Percentiles rank a stretch among this genome's conserved stretches.
Conservation (phyloP, 225 moss, liverwort and hornwort species). For the Marchantia polymorpha region DNA sequence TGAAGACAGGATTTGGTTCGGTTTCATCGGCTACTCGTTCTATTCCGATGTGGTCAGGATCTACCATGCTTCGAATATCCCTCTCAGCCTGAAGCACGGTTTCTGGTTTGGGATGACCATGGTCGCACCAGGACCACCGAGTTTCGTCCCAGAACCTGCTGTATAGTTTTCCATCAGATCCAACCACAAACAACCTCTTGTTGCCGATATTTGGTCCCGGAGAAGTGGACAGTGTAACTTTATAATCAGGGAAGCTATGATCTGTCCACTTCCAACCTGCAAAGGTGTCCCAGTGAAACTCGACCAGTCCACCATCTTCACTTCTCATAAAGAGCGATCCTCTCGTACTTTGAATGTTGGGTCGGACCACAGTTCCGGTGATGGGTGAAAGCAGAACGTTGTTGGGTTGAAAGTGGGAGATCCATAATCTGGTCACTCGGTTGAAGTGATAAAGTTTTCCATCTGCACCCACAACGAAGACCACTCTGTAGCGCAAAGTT, state of each 20-base stretch:
- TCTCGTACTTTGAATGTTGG: constrained; percentile 43
- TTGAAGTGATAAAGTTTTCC: constrained; percentile 46
- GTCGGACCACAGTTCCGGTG: constrained; percentile 41
- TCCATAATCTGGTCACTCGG: constrained; percentile 41
- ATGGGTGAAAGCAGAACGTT: constrained; percentile 38
- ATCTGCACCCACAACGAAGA: constrained; percentile 45
- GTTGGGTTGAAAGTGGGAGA: constrained; percentile 36
- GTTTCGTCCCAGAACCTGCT: constrained; percentile 49
- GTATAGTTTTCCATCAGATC: constrained; percentile 40
- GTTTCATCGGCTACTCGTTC: constrained; percentile 33
- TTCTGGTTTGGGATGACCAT: constrained; percentile 42
- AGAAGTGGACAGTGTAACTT: constrained; percentile 33
- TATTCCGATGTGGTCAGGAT: constrained; percentile 16
- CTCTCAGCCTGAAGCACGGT: constrained; percentile 39
- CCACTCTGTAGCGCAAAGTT: constrained; percentile 39
- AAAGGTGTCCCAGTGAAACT: constrained; percentile 49
- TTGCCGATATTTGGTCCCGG: constrained; percentile 43
- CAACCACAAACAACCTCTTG: constrained; percentile 45
- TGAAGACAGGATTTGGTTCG: constrained; percentile 26
- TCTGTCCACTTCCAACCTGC: constrained; percentile 52
- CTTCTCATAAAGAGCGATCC: constrained; percentile 42
- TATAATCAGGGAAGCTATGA: constrained; percentile 40
- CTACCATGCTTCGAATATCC: constrained; percentile 26
- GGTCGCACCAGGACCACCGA: constrained; percentile 42
- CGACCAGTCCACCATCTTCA: constrained; percentile 41